These are phyloP conservation scores for Colletotrichum lentis DNA, from an alignment of 2,329 filamentous ascomycete genomes.

Conservation along the genomic window DNA sequence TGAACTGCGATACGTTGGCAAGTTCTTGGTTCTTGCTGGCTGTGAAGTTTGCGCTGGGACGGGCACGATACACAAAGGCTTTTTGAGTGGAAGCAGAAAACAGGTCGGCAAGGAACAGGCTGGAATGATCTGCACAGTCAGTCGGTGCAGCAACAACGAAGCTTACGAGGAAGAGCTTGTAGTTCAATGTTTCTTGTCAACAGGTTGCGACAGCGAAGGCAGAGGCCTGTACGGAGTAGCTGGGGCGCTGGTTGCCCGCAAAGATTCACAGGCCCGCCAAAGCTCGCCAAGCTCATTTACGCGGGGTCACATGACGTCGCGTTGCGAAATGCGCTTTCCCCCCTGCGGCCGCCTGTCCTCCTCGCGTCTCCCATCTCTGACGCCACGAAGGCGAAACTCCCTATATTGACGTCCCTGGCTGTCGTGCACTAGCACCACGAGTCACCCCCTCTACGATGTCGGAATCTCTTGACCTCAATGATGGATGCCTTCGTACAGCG, in stretches of 20 bases:
- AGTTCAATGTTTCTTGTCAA: neutral
- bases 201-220: slow-evolving; percentile 2
- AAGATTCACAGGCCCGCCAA: neutral
- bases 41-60: slow-evolving; percentile 7
- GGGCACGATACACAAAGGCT: neutral
- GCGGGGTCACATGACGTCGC: slow-evolving; percentile 52
- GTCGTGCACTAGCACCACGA: neutral
- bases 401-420: neutral
- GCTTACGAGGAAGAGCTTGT: neutral
- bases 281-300: slow-evolving; percentile 20
- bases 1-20: neutral
- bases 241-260: neutral
- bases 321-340: slow-evolving; percentile 39
- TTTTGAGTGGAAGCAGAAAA: neutral
- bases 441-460: slow-evolving; percentile 18
- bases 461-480: slow-evolving; percentile 2
- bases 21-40: slow-evolving; percentile 7
- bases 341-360: slow-evolving; percentile 24
- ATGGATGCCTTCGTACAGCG: slow-evolving; percentile 53
- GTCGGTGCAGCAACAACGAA: neutral
- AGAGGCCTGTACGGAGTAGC: neutral
- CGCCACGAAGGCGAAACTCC: slow-evolving; percentile 25
- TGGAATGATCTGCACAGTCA: neutral
- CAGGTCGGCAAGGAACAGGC: neutral
- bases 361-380: slow-evolving; percentile 28